Evolutionary conservation across 2,329 filamentous ascomycete species (phyloP).

Genomic region (Dichotomopilus funicola): DNA sequence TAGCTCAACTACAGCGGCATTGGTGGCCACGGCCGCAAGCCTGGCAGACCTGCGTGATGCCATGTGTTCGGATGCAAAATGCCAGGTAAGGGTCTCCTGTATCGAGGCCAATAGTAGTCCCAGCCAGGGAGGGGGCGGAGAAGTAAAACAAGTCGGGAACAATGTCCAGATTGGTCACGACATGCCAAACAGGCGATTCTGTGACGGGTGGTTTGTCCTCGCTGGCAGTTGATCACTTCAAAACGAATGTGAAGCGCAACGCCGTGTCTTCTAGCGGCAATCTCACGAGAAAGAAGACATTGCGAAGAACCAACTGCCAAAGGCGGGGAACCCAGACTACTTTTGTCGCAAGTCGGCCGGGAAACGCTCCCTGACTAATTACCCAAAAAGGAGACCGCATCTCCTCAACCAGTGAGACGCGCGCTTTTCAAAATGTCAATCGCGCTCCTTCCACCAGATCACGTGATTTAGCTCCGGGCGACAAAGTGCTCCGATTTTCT

Average conservation of each 20-base stretch:
- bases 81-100: not conserved
- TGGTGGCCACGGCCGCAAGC: slow-evolving; percentile 30
- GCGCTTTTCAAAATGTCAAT: slow-evolving; percentile 24
- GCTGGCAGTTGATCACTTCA: too few relatives aligned
- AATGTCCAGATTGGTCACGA: too few relatives aligned
- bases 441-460: slow-evolving; percentile 23
- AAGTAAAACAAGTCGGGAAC: too few relatives aligned
- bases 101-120: not conserved
- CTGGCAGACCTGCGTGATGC: slow-evolving; percentile 33
- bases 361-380: not conserved
- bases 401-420: not conserved
- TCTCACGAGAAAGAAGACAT: too few relatives aligned
- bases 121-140: not conserved
- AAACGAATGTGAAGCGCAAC: too few relatives aligned
- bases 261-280: too few relatives aligned
- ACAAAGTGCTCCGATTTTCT: not conserved
- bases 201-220: too few relatives aligned
- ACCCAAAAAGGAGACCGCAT: not conserved
- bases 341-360: not conserved
- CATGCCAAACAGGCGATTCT: too few relatives aligned
- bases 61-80: slow-evolving; percentile 19
- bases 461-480: slow-evolving; percentile 17
- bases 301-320: too few relatives aligned
- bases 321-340: too few relatives aligned
- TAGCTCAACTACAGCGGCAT: slow-evolving; percentile 11